Evolutionary conservation across 1,284 basidiomycete genomes (phyloP).

Genomic region (Chalciporus sp.): DNA sequence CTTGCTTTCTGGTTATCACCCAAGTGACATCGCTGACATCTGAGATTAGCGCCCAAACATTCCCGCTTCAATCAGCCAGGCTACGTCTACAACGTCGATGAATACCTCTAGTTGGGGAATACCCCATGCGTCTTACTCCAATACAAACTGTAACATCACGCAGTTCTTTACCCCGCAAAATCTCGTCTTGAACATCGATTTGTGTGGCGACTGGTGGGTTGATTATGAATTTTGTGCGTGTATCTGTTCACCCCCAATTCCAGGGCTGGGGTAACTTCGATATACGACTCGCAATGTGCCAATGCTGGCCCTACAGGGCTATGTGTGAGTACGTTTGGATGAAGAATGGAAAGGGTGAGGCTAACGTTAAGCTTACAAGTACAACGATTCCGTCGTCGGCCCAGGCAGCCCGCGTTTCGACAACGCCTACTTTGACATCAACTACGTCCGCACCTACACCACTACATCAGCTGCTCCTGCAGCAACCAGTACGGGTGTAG

Average conservation of each 20-base stretch:
- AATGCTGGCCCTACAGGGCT: conserved; percentile 40
- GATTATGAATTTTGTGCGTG: background rate
- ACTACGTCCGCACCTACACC: conserved; percentile 36
- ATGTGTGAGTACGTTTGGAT: conserved; percentile 38
- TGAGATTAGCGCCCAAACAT: conserved; percentile 43
- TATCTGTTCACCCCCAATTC: background rate
- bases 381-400: conserved; percentile 44
- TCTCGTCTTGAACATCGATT: conserved; percentile 57
- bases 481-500: conserved; percentile 5
- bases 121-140: conserved; percentile 55
- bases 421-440: conserved; percentile 41
- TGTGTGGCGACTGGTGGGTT: conserved; percentile 57
- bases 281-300: conserved; percentile 41
- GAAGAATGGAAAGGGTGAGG: background rate
- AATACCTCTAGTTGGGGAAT: conserved; percentile 54
- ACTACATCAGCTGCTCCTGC: conserved; percentile 3
- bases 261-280: conserved; percentile 45
- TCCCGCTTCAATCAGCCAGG: conserved; percentile 42
- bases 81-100: conserved; percentile 45
- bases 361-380: conserved; percentile 27
- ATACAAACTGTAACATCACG: conserved; percentile 46
- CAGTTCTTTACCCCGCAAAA: conserved; percentile 55
- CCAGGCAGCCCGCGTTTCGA: conserved; percentile 50
- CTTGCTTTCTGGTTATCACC: conserved; percentile 3
- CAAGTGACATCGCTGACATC: background rate